Evolutionary conservation across 1,284 basidiomycete genomes (phyloP).

Genomic region (Retiboletus fuscus): DNA sequence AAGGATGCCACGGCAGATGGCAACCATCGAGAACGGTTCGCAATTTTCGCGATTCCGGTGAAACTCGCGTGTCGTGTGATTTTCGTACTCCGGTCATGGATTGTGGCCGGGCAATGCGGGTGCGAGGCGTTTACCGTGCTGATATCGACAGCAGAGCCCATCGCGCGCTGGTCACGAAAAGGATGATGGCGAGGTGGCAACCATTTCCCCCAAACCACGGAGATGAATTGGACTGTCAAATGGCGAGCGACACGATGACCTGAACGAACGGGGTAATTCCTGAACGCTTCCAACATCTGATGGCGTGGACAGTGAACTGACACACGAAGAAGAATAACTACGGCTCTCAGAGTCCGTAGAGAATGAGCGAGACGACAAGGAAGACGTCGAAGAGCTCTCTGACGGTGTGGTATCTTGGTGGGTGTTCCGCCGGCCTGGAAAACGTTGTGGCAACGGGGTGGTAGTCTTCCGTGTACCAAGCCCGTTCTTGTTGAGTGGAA

Average conservation of each 20-base stretch:
- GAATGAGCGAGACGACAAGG: slow-evolving; percentile 15
- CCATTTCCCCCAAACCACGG: not conserved
- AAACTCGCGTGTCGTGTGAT: not conserved
- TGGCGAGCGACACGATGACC: slow-evolving; percentile 11
- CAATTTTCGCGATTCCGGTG: not conserved
- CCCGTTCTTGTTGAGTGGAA: not conserved
- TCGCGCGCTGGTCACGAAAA: slow-evolving; percentile 8
- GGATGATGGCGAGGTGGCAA: not conserved
- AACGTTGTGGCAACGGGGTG: slow-evolving; percentile 21
- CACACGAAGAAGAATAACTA: slow-evolving; percentile 19
- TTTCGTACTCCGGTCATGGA: not conserved
- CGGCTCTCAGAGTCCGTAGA: slow-evolving; percentile 14
- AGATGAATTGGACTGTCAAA: slow-evolving; percentile 11
- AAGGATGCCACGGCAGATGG: not conserved
- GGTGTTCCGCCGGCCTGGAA: slow-evolving; percentile 4
- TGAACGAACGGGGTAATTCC: slow-evolving; percentile 13
- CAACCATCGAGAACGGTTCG: not conserved
- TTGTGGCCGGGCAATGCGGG: not conserved
- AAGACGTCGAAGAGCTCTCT: slow-evolving; percentile 24
- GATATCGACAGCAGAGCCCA: not conserved
- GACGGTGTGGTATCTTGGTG: slow-evolving; percentile 20
- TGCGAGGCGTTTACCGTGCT: not conserved
- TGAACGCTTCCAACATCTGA: not conserved
- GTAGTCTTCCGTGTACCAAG: slow-evolving; percentile 22
- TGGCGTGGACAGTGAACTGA: slow-evolving; percentile 7